Percentiles rank a stretch among this genome's conserved stretches.
phyloP scores from a whole-genome alignment of 2,329 filamentous ascomycete genomes.

The Sclerotinia glacialis region DNA sequence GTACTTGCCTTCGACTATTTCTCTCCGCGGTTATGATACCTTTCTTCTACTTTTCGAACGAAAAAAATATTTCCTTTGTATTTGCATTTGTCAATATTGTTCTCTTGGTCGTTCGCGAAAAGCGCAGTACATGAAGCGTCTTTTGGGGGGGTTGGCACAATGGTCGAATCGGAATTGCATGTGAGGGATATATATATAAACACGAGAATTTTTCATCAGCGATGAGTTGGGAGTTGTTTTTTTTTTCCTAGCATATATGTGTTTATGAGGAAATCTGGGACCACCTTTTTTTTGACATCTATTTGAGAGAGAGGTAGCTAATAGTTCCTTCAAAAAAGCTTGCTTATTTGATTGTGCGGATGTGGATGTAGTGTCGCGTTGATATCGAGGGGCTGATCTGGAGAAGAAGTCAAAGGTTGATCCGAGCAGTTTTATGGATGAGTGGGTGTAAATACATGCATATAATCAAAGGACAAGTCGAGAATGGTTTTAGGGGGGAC shows the following conservation, averaged over 20 bases:
- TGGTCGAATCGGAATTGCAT: constrained; percentile 7
- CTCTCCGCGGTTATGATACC: neutral
- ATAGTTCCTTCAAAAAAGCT: too few relatives aligned
- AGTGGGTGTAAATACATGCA: constrained; percentile 6
- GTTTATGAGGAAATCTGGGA: constrained; percentile 11
- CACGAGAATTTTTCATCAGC: constrained; percentile 9
- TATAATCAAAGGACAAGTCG: neutral
- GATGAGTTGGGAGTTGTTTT: constrained; percentile 11
- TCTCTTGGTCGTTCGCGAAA: neutral
- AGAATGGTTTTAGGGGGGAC: neutral
- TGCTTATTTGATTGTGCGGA: constrained; percentile 9
- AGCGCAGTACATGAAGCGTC: constrained; percentile 17
- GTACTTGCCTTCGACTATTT: neutral
- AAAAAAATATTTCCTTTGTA: neutral
- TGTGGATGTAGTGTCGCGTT: constrained; percentile 2
- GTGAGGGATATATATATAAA: constrained; percentile 3
- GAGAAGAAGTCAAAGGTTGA: neutral
- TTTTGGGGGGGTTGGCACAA: constrained; percentile 9
- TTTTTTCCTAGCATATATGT: constrained; percentile 7
- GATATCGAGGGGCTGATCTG: neutral
- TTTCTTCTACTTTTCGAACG: neutral
- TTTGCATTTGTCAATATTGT: constrained; percentile 1
- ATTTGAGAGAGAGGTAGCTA: too few relatives aligned
- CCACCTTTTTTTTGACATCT: neutral
- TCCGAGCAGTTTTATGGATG: neutral